phyloP scores from a whole-genome alignment of 108 stramenopile species.

The Cyclotella atomus region DNA sequence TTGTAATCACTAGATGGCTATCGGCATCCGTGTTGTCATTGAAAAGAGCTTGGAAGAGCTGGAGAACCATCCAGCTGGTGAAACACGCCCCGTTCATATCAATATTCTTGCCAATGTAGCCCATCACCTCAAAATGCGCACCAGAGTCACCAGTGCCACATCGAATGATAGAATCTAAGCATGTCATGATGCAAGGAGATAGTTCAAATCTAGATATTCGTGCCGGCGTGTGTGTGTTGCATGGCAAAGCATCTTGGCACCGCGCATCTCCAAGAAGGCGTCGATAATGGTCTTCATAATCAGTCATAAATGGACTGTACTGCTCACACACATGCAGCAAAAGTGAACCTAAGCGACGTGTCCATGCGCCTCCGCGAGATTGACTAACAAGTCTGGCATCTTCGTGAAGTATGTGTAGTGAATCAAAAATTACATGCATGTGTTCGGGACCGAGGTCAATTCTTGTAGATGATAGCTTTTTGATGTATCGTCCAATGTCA shows the following conservation, averaged over 20 bases:
- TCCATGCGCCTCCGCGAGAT: constrained; percentile 38
- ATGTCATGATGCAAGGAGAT: constrained; percentile 49
- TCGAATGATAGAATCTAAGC: constrained; percentile 44
- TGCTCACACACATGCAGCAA: constrained; percentile 31
- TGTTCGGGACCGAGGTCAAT: not conserved
- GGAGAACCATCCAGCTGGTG: constrained; percentile 52
- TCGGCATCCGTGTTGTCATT: constrained; percentile 24
- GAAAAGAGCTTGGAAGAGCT: constrained; percentile 54
- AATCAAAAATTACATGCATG: constrained; percentile 58
- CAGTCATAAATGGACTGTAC: constrained; percentile 42
- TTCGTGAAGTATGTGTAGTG: constrained; percentile 76
- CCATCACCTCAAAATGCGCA: constrained; percentile 13
- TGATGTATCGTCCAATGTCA: not conserved
- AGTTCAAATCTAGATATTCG: constrained; percentile 29
- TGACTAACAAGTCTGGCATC: constrained; percentile 61
- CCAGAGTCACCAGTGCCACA: constrained; percentile 11
- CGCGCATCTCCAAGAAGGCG: constrained; percentile 44
- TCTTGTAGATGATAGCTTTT: constrained; percentile 18
- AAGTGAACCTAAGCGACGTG: constrained; percentile 35
- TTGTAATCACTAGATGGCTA: constrained; percentile 40
- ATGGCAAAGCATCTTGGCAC: constrained; percentile 1
- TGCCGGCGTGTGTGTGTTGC: not conserved
- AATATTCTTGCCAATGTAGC: constrained; percentile 18
- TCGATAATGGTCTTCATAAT: constrained; percentile 59
- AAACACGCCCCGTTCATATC: constrained; percentile 57